Base-by-base conservation (phyloP, 164 flowering plant genomes). In the Stephania yunnanensis region DNA sequence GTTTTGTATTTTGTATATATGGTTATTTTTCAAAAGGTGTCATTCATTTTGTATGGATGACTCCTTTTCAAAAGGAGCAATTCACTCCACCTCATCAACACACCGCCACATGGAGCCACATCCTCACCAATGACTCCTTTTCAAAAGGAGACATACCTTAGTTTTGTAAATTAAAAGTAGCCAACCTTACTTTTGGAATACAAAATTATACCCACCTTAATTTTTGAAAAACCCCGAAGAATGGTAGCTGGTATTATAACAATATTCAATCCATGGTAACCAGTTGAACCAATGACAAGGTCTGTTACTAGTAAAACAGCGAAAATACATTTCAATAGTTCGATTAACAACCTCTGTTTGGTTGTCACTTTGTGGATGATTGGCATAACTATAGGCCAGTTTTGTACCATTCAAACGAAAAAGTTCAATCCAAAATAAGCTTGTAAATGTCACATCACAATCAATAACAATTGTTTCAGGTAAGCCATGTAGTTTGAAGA, bases 401-500 rank as follows among this genome's bases (percentile, higher is more conserved):
- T 71, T 2, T 0, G 68, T 44, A 7, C 46, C 72, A 10, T 61
- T 68, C 29, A 71, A 13, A 5, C 46, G 13, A 55, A 75, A 68
- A 42, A 68, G 50, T n/a, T 17, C 9, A 2, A 36, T 36, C 69
- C 72, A 68, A 66, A 79, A 79, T 4, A 1, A 1, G 3, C 77
- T 70, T 0, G 46, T 68, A 46, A 79, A 75, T 5, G 20, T 2
- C 0, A 72, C 45, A 0, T 74, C 77, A 7, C 68, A 19, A 44
- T 78, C 70, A 50, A 22, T 66, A 1, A 75, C 63, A 6, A 79
- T 71, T 5, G 70, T 50, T 0, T 15, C 5, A 2, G 73, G 76
- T 48, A 75, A 53, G 6, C 81, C 78, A 55, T 72, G 78, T 5
- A 75, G 7, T 19, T 48, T 66, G 4, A 25, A 71, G 1, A 79